These are phyloP conservation scores for Aspergillus ibericus DNA, from an alignment of 2,329 filamentous ascomycete genomes.

Conservation along the genomic window DNA sequence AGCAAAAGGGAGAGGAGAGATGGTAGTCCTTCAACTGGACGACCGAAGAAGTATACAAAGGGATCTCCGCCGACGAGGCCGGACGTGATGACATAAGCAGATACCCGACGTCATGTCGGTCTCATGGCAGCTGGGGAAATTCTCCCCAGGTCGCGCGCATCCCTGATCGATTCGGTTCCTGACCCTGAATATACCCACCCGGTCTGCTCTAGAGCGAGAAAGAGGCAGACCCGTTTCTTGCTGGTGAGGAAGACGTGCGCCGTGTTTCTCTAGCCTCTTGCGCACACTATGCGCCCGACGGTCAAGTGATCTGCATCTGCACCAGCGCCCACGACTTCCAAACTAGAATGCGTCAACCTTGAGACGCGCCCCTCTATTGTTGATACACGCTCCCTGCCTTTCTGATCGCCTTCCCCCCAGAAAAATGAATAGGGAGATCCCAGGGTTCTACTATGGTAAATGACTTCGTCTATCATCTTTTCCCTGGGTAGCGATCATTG, in stretches of 20 bases:
- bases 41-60: not conserved
- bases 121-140: not conserved
- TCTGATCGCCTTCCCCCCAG: not conserved
- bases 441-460: constrained; percentile 37
- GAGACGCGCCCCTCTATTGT: not conserved
- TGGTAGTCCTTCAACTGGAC: no score
- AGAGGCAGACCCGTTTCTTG: not conserved
- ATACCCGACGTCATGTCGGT: not conserved
- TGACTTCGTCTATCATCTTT: not conserved
- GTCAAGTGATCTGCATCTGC: not conserved
- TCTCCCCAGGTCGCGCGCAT: not conserved
- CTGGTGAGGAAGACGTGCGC: not conserved
- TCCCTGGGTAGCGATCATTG: constrained; percentile 2
- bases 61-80: no score
- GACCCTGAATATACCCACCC: not conserved
- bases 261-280: not conserved
- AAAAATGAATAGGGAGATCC: constrained; percentile 33
- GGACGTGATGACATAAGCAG: not conserved
- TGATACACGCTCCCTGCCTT: not conserved
- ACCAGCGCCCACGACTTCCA: not conserved
- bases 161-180: not conserved
- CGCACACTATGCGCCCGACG: not conserved
- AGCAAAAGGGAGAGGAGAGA: no score
- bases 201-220: not conserved
- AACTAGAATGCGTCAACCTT: not conserved